Evolutionary conservation across 1,139 yeast genomes (phyloP), one percentile per base, ranked within the genome.

Genomic region (Candida tropicalis): DNA sequence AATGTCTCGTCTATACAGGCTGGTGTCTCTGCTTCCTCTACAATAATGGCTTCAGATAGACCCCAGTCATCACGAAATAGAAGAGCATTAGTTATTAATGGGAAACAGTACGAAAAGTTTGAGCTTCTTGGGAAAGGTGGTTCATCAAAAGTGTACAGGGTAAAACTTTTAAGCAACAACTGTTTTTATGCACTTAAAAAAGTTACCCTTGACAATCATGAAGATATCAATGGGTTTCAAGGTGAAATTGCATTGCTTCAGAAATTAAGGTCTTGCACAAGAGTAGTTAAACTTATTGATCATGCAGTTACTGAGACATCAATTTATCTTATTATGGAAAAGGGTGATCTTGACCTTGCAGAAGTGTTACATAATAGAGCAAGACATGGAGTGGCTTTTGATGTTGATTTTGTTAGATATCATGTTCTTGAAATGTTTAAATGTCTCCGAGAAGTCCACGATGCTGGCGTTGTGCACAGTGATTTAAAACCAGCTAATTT

Each of bases 401-500:
- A 91, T 59, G 56, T 85, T 39, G 82, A 84, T 47, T 90, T 91
- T 68, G 87, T 93, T 4, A 74, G 91, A 46, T 91, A 81, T 60
- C 89, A 90, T 63, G 79, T 95, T 1, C 73, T 78, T 31, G 98
- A 93, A 56, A 76, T 93, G 68, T 66, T 91, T 34, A 80, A 79
- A 51, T 93, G 98, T 66, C 95, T 93, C 2, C 73, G 79, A 43
- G 95, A 91, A 2, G 97, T 93, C 7, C 99, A 93, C 63, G 77
- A 78, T 47, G 83, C 87, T 23, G 97, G 87, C 20, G 84, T 93
- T 50, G 97, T 93, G 29, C 99, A 93, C 60, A 87, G 97, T 13
- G 99, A 93, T 62, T 73, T 93, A 53, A 93, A 93, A 60, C 99
- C 99, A 0, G 98, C 98, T 0, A 93, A 93, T 59, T 93, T 93